phyloP scores from a whole-genome alignment of 352 stramenopile species.

The Globisporangium cederbergense region DNA sequence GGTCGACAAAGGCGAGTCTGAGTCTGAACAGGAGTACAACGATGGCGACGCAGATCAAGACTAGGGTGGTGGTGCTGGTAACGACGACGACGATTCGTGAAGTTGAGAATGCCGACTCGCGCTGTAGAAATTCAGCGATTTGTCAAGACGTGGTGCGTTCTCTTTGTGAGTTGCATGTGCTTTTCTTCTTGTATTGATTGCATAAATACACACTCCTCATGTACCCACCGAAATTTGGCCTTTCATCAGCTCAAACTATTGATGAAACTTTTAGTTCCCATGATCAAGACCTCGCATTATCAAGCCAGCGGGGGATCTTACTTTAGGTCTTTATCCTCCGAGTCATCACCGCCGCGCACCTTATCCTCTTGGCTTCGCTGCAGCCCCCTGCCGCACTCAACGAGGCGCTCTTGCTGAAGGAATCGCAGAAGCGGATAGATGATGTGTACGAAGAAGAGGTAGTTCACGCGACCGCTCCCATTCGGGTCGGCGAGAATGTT shows the following conservation, averaged over 20 bases:
- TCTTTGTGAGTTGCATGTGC: not conserved
- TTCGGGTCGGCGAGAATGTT: slow-evolving; percentile 39
- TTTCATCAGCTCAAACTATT: not conserved
- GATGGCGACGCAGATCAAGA: not conserved
- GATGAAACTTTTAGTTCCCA: not conserved
- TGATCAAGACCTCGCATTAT: not conserved
- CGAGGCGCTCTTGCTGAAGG: slow-evolving; percentile 27
- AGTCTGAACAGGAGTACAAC: slow-evolving; percentile 2
- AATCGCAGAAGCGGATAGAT: slow-evolving; percentile 39
- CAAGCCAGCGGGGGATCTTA: not conserved
- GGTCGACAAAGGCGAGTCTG: not conserved
- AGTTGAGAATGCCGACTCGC: not conserved
- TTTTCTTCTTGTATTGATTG: not conserved
- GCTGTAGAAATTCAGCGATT: not conserved
- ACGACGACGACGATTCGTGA: not conserved
- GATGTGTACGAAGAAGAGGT: slow-evolving; percentile 50
- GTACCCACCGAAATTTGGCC: not conserved
- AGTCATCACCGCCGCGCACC: not conserved
- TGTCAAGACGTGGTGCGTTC: not conserved
- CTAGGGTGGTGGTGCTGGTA: not conserved
- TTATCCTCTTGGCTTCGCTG: slow-evolving; percentile 4
- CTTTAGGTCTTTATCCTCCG: slow-evolving; percentile 4
- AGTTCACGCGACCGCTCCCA: slow-evolving; percentile 57
- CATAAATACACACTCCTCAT: not conserved
- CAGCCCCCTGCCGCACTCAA: slow-evolving; percentile 7